These are phyloP conservation scores for Diddensiella transvaalensis DNA, from an alignment of 805 yeast species.

Conservation along the genomic window DNA sequence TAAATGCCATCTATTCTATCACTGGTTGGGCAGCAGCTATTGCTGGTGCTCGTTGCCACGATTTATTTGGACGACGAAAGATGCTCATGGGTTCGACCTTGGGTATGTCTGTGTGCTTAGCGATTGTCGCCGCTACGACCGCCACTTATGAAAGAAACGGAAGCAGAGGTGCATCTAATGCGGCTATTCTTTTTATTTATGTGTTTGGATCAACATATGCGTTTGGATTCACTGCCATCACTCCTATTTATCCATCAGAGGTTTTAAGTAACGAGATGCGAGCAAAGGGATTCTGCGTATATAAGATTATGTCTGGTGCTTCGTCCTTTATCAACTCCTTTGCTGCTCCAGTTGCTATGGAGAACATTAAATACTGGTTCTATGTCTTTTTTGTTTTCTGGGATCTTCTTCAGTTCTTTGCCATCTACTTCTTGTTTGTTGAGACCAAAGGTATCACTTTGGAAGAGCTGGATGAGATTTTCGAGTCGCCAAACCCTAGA, in stretches of 20 bases:
- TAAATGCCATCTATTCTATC: conserved; percentile 15
- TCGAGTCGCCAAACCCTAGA: conserved; percentile 11
- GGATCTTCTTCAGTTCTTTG: conserved; percentile 27
- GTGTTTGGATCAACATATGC: conserved; percentile 15
- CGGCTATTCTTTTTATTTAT: conserved; percentile 16
- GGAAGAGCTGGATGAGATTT: conserved; percentile 17
- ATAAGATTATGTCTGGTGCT: conserved; percentile 7
- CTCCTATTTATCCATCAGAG: conserved; percentile 32
- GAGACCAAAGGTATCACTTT: conserved; percentile 24
- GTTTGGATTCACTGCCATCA: conserved; percentile 35
- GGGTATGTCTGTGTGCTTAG: conserved; percentile 24
- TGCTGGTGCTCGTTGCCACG: conserved; percentile 25
- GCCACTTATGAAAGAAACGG: conserved; percentile 24
- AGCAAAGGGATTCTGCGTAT: conserved; percentile 25
- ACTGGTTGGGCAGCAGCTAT: conserved; percentile 17
- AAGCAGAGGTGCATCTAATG: conserved; percentile 23
- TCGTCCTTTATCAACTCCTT: conserved; percentile 25
- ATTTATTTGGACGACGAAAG: conserved; percentile 30
- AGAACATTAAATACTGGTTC: conserved; percentile 32
- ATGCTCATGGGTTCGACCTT: conserved; percentile 26
- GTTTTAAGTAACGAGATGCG: conserved; percentile 30
- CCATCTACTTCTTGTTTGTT: conserved; percentile 35
- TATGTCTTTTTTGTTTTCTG: conserved; percentile 34
- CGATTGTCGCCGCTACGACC: conserved; percentile 28
- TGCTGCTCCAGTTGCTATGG: conserved; percentile 29